Base-by-base conservation (phyloP, 768 basidiomycete genomes). In the Saitozyma podzolica region DNA sequence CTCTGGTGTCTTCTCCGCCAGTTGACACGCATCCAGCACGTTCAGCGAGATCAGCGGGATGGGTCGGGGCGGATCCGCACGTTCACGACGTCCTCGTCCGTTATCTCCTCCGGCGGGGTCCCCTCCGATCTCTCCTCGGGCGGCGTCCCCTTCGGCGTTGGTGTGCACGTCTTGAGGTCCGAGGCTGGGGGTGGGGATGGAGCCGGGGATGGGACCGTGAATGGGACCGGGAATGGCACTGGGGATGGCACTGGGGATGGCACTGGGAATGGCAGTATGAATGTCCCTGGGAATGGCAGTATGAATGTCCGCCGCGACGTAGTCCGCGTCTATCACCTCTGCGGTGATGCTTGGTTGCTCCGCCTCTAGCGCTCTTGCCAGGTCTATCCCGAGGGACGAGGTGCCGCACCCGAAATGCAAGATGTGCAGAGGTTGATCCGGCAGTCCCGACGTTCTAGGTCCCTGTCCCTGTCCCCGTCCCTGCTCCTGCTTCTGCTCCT, bases 341-440 rank as follows among this genome's bases (percentile, higher is more conserved):
- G 67, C 54, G 48, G 56, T 55, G 8, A 66, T 40, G 7, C 50
- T 47, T 2, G 45, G 45, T 5, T 29, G 58, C 39, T 42, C 45
- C 5, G 52, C 14, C 6, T 43, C 29, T 8, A 65, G 53, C 14
- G 55, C 52, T 4, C 17, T 19, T 7, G 59, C 49, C 11, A 66
- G 19, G n/a, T 68, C 54, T 0, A n/a, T 29, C 1, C 70, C 67
- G 19, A 75, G 58, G 1, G 53, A 58, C 10, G 67, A 69, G 11
- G 74, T 73, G 7, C 74, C 74, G 39, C 66, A 64, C n/a, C 74
- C 74, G 55, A 75, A 69, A 61, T 75, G 74, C 8, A 75, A 53
- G 14, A 75, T 51, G 14, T 68, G 50, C 7, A 66, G 29, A 5
- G 29, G 29, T 29, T 29, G 2, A 2, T 29, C 29, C 29, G 29